Conservation (phyloP, 768 basidiomycete genomes). For the Chalciporus chontae region DNA sequence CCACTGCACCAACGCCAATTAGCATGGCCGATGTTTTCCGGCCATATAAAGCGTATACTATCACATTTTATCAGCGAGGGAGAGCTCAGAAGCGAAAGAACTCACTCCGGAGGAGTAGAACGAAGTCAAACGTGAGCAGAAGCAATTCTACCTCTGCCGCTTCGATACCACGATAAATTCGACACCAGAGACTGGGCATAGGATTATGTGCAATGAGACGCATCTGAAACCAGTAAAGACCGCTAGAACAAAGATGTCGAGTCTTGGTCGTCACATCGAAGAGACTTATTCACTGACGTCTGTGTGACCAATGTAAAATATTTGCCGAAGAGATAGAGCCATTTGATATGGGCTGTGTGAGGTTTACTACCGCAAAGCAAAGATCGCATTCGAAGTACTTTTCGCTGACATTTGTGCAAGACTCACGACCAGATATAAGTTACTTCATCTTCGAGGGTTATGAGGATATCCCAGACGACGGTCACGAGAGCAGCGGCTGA, state of each 20-base stretch:
- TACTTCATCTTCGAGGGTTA: constrained; percentile 18
- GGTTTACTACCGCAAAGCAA: constrained; percentile 12
- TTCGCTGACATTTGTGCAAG: neutral
- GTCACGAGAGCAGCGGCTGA: constrained; percentile 9
- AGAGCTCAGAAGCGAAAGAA: neutral
- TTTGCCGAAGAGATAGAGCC: constrained; percentile 26
- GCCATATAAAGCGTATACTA: constrained; percentile 22
- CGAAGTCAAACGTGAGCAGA: constrained; percentile 14
- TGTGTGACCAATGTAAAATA: constrained; percentile 17
- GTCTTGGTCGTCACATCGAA: neutral
- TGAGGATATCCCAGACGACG: constrained; percentile 20
- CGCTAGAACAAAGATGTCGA: constrained; percentile 5
- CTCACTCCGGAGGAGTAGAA: constrained; percentile 23
- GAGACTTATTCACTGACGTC: constrained; percentile 5
- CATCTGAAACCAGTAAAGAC: constrained; percentile 4
- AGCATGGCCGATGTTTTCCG: neutral
- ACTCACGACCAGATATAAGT: constrained; percentile 24
- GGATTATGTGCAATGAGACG: neutral
- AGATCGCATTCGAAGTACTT: neutral
- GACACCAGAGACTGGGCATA: constrained; percentile 7
- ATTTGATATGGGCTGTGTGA: constrained; percentile 15
- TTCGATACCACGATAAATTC: constrained; percentile 11
- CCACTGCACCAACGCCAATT: constrained; percentile 5
- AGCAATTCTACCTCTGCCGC: constrained; percentile 8
- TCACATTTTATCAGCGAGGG: neutral